These are phyloP conservation scores for Irpex sp. DNA, from an alignment of 1,284 basidiomycete genomes.

Conservation along the genomic window DNA sequence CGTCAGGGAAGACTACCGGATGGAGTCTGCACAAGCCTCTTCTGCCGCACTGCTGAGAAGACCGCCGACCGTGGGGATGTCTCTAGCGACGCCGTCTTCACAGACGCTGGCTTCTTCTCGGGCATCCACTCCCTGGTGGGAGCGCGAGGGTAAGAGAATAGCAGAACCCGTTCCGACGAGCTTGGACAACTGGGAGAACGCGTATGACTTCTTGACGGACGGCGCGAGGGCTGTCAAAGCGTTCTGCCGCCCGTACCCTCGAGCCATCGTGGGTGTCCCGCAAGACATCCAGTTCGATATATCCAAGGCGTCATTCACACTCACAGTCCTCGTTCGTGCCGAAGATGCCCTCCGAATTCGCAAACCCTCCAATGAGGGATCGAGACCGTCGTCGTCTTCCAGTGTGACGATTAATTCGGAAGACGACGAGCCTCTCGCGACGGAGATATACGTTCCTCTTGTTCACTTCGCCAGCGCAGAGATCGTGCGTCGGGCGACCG, in stretches of 20 bases:
- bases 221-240: constrained; percentile 82
- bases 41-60: constrained; percentile 28
- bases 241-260: constrained; percentile 81
- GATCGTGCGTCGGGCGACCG: constrained; percentile 23
- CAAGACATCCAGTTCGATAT: constrained; percentile 76
- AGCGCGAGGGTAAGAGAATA: constrained; percentile 1
- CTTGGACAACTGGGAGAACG: constrained; percentile 34
- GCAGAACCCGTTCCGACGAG: constrained; percentile 5
- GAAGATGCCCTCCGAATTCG: constrained; percentile 39
- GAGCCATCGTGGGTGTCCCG: constrained; percentile 68
- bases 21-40: constrained; percentile 27
- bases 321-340: constrained; percentile 57
- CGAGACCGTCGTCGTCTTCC: constrained; percentile 16
- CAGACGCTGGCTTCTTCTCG: constrained; percentile 31
- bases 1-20: constrained; percentile 20
- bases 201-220: constrained; percentile 71
- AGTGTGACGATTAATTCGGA: constrained; percentile 5
- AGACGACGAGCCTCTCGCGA: constrained; percentile 47
- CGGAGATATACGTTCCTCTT: constrained; percentile 86
- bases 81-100: constrained; percentile 24
- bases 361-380: constrained; percentile 8
- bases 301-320: constrained; percentile 61
- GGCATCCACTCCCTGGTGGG: constrained; percentile 3
- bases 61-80: constrained; percentile 9
- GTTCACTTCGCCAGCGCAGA: constrained; percentile 77